These are phyloP conservation scores for Gillenia trifoliata DNA, from an alignment of 306 rosid species.

Conservation along the genomic window DNA sequence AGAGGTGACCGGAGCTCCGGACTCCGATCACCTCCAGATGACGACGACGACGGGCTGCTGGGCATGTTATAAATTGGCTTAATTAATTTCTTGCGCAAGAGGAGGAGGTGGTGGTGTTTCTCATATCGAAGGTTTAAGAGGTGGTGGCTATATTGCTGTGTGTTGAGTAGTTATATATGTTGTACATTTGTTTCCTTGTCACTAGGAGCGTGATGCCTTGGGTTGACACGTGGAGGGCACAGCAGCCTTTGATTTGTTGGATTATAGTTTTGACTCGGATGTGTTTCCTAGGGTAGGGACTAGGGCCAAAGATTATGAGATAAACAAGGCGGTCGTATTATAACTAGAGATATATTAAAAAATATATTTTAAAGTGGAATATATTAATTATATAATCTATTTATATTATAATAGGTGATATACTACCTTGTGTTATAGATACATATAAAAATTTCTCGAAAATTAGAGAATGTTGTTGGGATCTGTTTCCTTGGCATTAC, in stretches of 20 bases:
- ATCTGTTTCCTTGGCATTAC: neutral
- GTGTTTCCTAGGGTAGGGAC: neutral
- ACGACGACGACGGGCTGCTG: neutral
- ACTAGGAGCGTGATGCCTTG: neutral
- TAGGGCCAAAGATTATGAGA: too few species aligned
- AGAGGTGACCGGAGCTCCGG: slow-evolving; percentile 35
- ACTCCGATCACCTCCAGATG: neutral
- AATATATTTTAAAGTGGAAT: too few species aligned
- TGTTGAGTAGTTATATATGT: neutral
- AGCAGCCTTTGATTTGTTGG: neutral
- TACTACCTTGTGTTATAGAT: too few species aligned
- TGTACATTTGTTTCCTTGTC: neutral
- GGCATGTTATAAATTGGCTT: slow-evolving; percentile 2
- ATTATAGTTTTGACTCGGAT: neutral
- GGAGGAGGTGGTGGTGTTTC: neutral
- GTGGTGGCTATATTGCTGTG: neutral
- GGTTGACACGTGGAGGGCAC: slow-evolving; percentile 16
- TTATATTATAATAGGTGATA: too few species aligned
- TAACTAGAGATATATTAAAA: too few species aligned
- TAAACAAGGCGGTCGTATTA: too few species aligned
- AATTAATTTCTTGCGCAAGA: neutral
- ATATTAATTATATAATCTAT: too few species aligned
- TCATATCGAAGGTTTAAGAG: neutral
- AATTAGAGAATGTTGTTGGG: neutral
- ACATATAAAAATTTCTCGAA: too few species aligned